Evolutionary conservation across 176 grass and related monocot species (phyloP), one percentile per base, ranked within the genome.

Genomic region (Hsuehochloa calcarea): DNA sequence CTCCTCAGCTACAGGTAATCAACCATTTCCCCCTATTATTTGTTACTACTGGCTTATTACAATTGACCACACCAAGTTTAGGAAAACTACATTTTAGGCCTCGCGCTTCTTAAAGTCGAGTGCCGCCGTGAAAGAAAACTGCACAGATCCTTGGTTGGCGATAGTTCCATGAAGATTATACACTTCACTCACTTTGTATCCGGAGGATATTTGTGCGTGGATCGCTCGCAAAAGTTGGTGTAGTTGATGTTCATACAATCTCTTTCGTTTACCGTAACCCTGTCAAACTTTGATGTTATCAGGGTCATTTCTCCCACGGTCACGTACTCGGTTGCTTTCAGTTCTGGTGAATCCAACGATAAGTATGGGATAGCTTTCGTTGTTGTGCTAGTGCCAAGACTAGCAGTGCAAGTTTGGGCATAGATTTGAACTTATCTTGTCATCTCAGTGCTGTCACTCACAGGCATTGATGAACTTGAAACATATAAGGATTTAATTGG

Each of bases 1-100:
- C 89, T 97, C 41, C 46, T 97, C 60, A 94, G 95, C 60, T 92
- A 97, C 84, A 97, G 92, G 95, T 97, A 88, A 3, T 11, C 16
- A 31, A 10, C 4, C 6, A 25, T 2, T 2, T 26, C 27, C 8
- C 39, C 5, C 39, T 3, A 4, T 52, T 13, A 54, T 19, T 10
- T 54, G 1, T 27, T 14, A 60, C 22, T 10, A 58, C 58, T 3
- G 39, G 25, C 51, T 79, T 12, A 0, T 63, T 41, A 61, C 49
- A 43, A 12, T 37, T 58, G 17, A 43, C 23, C 4, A 10, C 37
- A 4, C 14, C 10, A 85, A 67, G 3, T 10, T 49, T 76, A 39
- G 23, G 13, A 69, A 75, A 65, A 19, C 29, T 4, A 1, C n/a
- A 17, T 41, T 49, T 4, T 4, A 10, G 19, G 1, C 12, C 11